phyloP scores from a whole-genome alignment of 306 rosid genomes.

The Pachyrhizus erosus region DNA sequence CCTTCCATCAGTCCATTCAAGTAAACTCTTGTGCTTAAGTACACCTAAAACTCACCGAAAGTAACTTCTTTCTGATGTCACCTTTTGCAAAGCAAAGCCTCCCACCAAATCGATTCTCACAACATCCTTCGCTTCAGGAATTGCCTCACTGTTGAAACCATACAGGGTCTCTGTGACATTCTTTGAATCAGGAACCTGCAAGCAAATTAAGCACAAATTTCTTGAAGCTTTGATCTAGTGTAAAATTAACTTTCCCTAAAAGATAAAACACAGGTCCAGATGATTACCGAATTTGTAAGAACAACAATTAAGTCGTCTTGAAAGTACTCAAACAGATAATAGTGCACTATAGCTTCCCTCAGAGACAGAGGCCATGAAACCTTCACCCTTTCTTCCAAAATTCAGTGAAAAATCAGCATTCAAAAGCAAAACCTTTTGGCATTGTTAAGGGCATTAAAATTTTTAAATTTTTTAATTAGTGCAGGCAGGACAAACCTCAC shows the following conservation, averaged over 20 bases:
- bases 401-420: constrained; percentile 51
- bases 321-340: constrained; percentile 73
- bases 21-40: background rate
- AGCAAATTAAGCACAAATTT: constrained; percentile 26
- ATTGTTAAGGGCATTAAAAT: background rate
- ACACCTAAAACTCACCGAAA: constrained; percentile 68
- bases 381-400: constrained; percentile 91
- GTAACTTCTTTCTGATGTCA: constrained; percentile 72
- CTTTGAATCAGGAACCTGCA: constrained; percentile 64
- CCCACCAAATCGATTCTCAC: constrained; percentile 81
- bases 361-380: constrained; percentile 83
- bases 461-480: constrained; percentile 8
- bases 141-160: constrained; percentile 56
- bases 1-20: background rate
- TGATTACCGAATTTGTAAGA: constrained; percentile 71
- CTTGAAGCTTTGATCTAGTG: constrained; percentile 26
- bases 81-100: constrained; percentile 88
- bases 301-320: constrained; percentile 78
- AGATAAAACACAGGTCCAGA: background rate
- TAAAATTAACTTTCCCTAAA: background rate
- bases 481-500: constrained; percentile 68
- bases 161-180: constrained; percentile 42
- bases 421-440: constrained; percentile 19
- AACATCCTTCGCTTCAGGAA: constrained; percentile 67
- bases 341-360: constrained; percentile 81